Evolutionary conservation across 1,284 basidiomycete genomes (phyloP), one percentile per base, ranked within the genome.

Genomic region (Sanghuangporus baumii): DNA sequence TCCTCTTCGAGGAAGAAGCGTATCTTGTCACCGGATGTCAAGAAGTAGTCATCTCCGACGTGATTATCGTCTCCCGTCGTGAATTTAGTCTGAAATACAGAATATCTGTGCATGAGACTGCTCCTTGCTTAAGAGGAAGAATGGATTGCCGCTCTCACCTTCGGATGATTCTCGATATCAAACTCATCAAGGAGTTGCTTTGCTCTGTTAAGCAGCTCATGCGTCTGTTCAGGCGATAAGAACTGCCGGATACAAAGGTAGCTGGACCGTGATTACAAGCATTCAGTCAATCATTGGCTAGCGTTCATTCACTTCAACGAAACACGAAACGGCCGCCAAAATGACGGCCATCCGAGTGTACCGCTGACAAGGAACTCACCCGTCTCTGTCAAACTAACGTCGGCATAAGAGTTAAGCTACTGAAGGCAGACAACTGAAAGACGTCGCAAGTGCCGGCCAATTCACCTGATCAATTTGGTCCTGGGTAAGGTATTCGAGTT

Each of bases 41-140:
- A 78, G 71, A 99, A 99, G 74, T 98, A 98, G 31, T 93, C 86
- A 71, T 98, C 94, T 0, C 94, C 94, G 43, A 93, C 81, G 68
- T 94, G 91, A 59, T 87, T 81, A 65, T 88, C 86, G 14, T 84
- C 83, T 9, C 82, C 82, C 0, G 94, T 96, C 26, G 87, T 90
- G 76, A 99, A 98, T 68, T 87, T 91, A 6, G 94, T 98, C 88
- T 94, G 47, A 11, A 51, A 51, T 14, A 51, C 26, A 2, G 47
- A 50, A 50, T 50, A 26, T 18, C 3, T 8, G 41, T 8, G 26
- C 26, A 31, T 31, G 40, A 11, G 40, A 46, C 20, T n/a, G 16
- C 12, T 16, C 16, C 11, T 46, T 46, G 43, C 20, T 3, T 31
- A 23, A 51, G 3, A 23, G 11, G 23, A 31, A 31, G 31, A 37